Conservation (phyloP, 768 basidiomycete genomes). For the Amanita rubescens region DNA sequence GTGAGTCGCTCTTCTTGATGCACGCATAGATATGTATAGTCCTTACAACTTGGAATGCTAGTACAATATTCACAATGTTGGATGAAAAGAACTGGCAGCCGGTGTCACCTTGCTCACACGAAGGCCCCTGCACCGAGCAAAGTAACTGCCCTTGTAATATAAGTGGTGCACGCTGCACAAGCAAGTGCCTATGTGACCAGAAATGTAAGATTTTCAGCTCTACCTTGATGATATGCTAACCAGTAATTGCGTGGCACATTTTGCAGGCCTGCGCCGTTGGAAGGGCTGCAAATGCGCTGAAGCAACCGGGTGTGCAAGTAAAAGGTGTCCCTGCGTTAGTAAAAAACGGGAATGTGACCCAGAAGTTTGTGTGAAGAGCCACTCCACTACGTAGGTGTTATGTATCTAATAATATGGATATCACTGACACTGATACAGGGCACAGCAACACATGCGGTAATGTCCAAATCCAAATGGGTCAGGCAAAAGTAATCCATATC, state of each 20-base stretch:
- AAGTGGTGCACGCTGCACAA: slow-evolving; percentile 47
- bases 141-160: slow-evolving; percentile 41
- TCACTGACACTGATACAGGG: slow-evolving; percentile 12
- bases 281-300: slow-evolving; percentile 47
- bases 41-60: no score
- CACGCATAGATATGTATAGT: not conserved
- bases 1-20: not conserved
- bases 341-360: slow-evolving; percentile 61
- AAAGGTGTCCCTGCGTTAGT: slow-evolving; percentile 44
- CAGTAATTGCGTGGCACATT: not conserved
- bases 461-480: slow-evolving; percentile 37
- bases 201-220: slow-evolving; percentile 35
- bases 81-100: no score
- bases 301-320: slow-evolving; percentile 25
- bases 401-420: no score
- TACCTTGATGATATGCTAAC: not conserved
- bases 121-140: slow-evolving; percentile 42
- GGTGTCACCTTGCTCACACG: slow-evolving; percentile 46
- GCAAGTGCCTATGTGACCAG: slow-evolving; percentile 43
- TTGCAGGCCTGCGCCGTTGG: slow-evolving; percentile 43
- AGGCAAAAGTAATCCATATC: slow-evolving; percentile 30
- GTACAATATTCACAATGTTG: no score
- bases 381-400: slow-evolving; percentile 35
- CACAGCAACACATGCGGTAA: slow-evolving; percentile 34
- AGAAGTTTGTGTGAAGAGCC: slow-evolving; percentile 48